These are phyloP conservation scores for Verticillium alfalfae DNA, from an alignment of 2,329 filamentous ascomycete genomes.

Conservation along the genomic window DNA sequence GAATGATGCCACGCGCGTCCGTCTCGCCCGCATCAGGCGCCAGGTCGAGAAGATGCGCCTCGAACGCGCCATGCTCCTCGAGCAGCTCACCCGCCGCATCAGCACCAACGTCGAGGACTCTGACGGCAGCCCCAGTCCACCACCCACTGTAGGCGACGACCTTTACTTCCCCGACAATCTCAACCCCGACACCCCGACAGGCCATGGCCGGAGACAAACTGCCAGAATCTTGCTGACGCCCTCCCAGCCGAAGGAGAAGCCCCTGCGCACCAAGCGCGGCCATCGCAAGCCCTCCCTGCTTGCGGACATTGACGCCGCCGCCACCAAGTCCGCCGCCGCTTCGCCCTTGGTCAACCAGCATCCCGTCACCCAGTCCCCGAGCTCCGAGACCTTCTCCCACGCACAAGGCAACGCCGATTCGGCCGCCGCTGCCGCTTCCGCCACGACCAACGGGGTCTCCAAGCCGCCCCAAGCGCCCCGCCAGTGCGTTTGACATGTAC, in stretches of 20 bases:
- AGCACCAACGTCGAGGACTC: conserved; percentile 72
- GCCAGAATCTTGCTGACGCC: neutral
- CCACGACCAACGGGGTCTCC: conserved; percentile 31
- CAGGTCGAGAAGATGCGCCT: conserved; percentile 89
- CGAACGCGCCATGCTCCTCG: conserved; percentile 70
- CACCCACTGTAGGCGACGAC: conserved; percentile 59
- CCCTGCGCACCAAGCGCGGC: conserved; percentile 67
- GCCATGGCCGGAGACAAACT: neutral
- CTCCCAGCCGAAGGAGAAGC: conserved; percentile 68
- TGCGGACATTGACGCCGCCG: conserved; percentile 32
- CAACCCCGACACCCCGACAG: conserved; percentile 4
- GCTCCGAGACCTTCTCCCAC: conserved; percentile 49
- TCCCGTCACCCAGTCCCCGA: conserved; percentile 38
- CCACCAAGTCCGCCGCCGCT: conserved; percentile 26
- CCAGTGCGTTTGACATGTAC: conserved; percentile 50
- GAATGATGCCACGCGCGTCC: conserved; percentile 77
- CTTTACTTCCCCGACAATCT: conserved; percentile 7
- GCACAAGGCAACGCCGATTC: conserved; percentile 30
- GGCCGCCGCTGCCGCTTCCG: conserved; percentile 16
- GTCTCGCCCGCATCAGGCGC: conserved; percentile 73
- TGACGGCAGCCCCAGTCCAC: conserved; percentile 73
- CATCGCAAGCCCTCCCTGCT: conserved; percentile 56
- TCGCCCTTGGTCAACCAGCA: conserved; percentile 39
- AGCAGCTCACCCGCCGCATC: conserved; percentile 69
- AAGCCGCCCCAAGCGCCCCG: conserved; percentile 36